phyloP scores from a whole-genome alignment of 179 eudicot genomes.

The Beta macrorhiza region DNA sequence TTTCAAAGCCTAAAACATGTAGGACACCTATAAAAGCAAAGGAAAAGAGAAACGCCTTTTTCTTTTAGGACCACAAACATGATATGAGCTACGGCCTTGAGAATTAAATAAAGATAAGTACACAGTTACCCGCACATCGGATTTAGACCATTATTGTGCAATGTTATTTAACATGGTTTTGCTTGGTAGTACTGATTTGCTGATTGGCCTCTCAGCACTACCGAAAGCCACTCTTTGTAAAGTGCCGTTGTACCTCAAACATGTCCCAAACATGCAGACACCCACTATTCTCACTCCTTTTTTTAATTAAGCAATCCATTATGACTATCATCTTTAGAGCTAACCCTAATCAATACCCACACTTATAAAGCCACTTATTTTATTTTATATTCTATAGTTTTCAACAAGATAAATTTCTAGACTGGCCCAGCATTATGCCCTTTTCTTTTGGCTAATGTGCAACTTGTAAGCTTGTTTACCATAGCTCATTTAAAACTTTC shows the following conservation, averaged over 20 bases:
- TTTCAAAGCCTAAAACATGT: neutral
- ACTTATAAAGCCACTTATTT: neutral
- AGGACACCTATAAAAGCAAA: neutral
- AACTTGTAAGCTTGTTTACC: no score
- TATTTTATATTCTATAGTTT: no score
- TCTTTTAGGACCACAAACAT: conserved; percentile 3
- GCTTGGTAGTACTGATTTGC: neutral
- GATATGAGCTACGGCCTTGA: neutral
- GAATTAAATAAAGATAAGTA: conserved; percentile 3
- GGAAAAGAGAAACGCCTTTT: neutral
- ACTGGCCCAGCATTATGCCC: no score
- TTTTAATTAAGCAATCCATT: neutral
- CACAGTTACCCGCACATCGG: neutral
- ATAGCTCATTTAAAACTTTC: no score
- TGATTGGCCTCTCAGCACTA: conserved; percentile 6
- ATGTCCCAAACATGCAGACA: conserved; percentile 19
- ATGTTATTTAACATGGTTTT: neutral
- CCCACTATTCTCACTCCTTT: neutral
- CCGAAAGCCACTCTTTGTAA: conserved; percentile 8
- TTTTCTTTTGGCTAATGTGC: no score
- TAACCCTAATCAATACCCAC: conserved; percentile 18
- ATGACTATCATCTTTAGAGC: neutral
- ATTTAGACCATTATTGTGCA: neutral
- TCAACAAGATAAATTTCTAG: no score
- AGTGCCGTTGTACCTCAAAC: conserved; percentile 19